Percentiles rank a stretch among this genome's conserved stretches.
These are phyloP conservation scores for Grammothele lineata DNA, from an alignment of 768 basidiomycete species.

Conservation along the genomic window DNA sequence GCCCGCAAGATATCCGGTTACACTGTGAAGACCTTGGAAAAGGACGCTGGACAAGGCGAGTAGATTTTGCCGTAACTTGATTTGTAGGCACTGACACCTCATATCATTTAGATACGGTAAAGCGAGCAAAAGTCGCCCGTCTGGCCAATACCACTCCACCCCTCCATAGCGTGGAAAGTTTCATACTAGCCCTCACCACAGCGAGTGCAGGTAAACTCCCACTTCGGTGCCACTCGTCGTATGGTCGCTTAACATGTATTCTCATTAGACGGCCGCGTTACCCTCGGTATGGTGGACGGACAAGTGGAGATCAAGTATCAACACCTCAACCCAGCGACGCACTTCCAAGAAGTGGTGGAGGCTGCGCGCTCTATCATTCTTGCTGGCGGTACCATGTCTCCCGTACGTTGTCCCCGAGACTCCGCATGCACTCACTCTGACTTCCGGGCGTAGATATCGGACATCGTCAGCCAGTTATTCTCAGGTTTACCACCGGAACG, in stretches of 20 bases:
- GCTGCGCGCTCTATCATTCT: constrained; percentile 80
- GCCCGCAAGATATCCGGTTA: constrained; percentile 86
- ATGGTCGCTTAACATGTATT: no score
- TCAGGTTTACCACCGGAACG: constrained; percentile 53
- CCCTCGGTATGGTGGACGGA: constrained; percentile 37
- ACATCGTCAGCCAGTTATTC: constrained; percentile 80
- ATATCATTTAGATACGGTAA: constrained; percentile 20
- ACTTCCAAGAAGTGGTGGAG: constrained; percentile 81
- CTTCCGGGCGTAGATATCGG: constrained; percentile 63
- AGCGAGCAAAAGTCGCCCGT: constrained; percentile 22
- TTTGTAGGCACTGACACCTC: no score
- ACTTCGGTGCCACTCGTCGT: no score
- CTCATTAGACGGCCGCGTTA: constrained; percentile 80
- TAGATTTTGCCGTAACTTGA: no score
- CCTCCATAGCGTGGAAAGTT: constrained; percentile 74
- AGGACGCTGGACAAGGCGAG: constrained; percentile 24
- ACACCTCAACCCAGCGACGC: constrained; percentile 84
- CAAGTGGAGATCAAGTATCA: constrained; percentile 81
- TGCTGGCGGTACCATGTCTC: constrained; percentile 98
- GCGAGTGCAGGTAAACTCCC: constrained; percentile 58
- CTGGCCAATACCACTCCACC: constrained; percentile 55
- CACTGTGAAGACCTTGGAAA: constrained; percentile 36
- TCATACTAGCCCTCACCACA: constrained; percentile 73
- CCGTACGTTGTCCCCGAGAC: no score
- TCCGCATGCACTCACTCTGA: not conserved